phyloP scores from a whole-genome alignment of 805 yeast genomes.

The Starmera caribaea region DNA sequence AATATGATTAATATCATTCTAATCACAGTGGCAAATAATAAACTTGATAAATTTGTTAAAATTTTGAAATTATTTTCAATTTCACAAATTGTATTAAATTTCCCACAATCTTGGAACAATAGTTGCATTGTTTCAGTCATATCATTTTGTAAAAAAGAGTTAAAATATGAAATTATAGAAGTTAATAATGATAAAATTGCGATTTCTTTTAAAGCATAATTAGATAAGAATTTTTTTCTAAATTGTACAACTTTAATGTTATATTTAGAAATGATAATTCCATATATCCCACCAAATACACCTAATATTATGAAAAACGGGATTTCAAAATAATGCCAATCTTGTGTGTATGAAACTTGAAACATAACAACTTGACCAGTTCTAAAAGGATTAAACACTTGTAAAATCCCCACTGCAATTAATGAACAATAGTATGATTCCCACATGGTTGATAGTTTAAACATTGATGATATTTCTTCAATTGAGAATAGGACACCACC shows the following conservation, averaged over 20 bases:
- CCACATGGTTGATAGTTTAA: constrained; percentile 77
- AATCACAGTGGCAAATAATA: constrained; percentile 60
- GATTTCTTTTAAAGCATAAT: constrained; percentile 63
- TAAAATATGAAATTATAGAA: constrained; percentile 72
- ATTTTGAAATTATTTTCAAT: constrained; percentile 23
- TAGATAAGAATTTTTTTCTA: constrained; percentile 54
- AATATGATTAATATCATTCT: constrained; percentile 67
- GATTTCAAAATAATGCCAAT: constrained; percentile 82
- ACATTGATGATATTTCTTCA: constrained; percentile 77
- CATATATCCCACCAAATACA: constrained; percentile 85
- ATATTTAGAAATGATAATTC: constrained; percentile 63
- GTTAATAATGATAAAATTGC: constrained; percentile 57
- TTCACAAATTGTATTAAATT: constrained; percentile 32
- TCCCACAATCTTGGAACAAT: constrained; percentile 72
- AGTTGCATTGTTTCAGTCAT: constrained; percentile 95
- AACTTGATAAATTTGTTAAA: constrained; percentile 34
- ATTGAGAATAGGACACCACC: constrained; percentile 92
- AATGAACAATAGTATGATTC: constrained; percentile 86
- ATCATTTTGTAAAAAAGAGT: constrained; percentile 70
- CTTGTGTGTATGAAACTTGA: constrained; percentile 77
- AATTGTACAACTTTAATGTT: constrained; percentile 72
- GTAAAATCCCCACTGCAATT: constrained; percentile 73
- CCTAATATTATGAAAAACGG: constrained; percentile 76
- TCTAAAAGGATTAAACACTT: constrained; percentile 82
- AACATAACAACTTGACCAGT: constrained; percentile 92